Conservation (phyloP, 495 filamentous ascomycete genomes). For the Niebla homalea region DNA sequence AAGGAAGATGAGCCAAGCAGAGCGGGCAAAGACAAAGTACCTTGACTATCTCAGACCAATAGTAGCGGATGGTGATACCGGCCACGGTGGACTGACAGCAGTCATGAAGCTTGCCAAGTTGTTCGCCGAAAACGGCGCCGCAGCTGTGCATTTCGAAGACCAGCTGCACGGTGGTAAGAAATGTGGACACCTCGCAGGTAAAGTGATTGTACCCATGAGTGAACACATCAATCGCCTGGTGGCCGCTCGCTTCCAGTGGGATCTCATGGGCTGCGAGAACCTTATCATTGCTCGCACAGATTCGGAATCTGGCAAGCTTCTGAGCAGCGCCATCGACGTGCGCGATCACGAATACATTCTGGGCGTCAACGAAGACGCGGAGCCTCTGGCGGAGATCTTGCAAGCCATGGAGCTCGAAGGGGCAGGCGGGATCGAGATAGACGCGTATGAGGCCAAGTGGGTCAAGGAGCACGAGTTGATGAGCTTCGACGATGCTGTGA, state of each 20-base stretch:
- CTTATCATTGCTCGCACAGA: constrained; percentile 90
- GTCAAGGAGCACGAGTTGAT: constrained; percentile 75
- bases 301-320: constrained; percentile 79
- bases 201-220: constrained; percentile 84
- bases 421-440: constrained; percentile 64
- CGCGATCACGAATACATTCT: constrained; percentile 95
- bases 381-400: constrained; percentile 77
- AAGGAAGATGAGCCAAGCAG: constrained; percentile 56
- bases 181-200: constrained; percentile 92
- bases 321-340: constrained; percentile 81
- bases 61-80: constrained; percentile 94
- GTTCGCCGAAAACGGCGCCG: constrained; percentile 96
- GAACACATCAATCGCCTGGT: constrained; percentile 94
- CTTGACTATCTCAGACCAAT: constrained; percentile 89
- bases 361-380: constrained; percentile 57
- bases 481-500: constrained; percentile 74
- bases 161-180: constrained; percentile 98
- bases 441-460: constrained; percentile 77
- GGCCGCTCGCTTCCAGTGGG: constrained; percentile 93
- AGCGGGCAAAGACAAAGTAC: constrained; percentile 65
- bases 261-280: constrained; percentile 91
- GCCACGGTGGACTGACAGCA: constrained; percentile 80
- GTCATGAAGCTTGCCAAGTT: constrained; percentile 95
- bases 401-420: constrained; percentile 77
- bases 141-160: constrained; percentile 94